Evolutionary conservation across 257 asterid species (phyloP).

Genomic region (Ocimum tenuiflorum): DNA sequence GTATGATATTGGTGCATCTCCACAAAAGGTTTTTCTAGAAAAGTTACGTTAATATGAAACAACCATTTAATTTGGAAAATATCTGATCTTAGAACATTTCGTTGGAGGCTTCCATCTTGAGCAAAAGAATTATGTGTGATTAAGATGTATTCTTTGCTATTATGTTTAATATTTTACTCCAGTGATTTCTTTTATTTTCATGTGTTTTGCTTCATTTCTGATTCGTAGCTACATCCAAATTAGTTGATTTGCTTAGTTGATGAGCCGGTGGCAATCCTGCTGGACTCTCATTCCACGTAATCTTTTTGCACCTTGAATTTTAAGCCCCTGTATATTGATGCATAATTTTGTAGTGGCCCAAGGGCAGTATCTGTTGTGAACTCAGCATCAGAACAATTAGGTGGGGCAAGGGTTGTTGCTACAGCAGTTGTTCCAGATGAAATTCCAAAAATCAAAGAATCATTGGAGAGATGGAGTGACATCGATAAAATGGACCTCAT

Average conservation of each 20-base stretch:
- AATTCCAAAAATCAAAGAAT: constrained; percentile 56
- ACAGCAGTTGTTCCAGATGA: constrained; percentile 85
- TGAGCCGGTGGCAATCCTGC: neutral
- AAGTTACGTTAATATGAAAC: neutral
- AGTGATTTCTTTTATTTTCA: too few relatives aligned
- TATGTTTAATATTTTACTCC: neutral
- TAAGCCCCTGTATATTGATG: neutral
- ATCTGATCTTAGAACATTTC: neutral
- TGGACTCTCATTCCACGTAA: neutral
- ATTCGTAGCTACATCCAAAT: neutral
- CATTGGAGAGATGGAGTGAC: constrained; percentile 79
- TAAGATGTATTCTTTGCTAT: neutral
- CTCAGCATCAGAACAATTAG: constrained; percentile 70
- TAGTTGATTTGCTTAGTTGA: neutral
- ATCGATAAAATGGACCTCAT: constrained; percentile 81
- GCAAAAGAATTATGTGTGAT: neutral
- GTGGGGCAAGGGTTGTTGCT: constrained; percentile 69
- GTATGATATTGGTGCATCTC: neutral
- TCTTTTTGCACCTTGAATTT: neutral
- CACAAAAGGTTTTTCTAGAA: neutral
- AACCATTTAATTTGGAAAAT: neutral
- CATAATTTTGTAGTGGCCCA: constrained; percentile 65
- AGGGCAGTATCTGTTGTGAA: constrained; percentile 84
- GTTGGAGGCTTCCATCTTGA: neutral
- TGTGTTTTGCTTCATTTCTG: neutral